Conservation (phyloP, 2,329 filamentous ascomycete genomes). For the Stromatinia cepivora region DNA sequence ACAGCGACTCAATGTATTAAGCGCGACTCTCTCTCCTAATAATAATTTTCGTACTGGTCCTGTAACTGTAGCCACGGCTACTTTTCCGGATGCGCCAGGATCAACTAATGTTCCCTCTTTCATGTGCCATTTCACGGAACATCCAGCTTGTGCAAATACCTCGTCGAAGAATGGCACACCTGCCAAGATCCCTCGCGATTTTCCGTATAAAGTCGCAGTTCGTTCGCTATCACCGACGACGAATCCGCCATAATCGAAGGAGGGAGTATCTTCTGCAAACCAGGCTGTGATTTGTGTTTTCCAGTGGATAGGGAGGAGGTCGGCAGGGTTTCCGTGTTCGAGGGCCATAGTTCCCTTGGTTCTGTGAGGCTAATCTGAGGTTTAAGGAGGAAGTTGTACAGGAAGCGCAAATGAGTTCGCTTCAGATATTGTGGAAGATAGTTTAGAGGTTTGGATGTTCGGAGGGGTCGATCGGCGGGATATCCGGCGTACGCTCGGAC, state of each 20-base stretch:
- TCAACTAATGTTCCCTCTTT: slow-evolving; percentile 71
- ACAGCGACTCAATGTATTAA: slow-evolving; percentile 88
- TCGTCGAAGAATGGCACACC: slow-evolving; percentile 95
- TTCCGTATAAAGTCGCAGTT: slow-evolving; percentile 67
- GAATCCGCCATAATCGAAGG: slow-evolving; percentile 95
- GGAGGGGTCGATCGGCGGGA: not conserved
- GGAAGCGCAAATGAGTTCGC: not conserved
- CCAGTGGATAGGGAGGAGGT: slow-evolving; percentile 83
- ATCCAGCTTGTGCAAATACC: slow-evolving; percentile 85
- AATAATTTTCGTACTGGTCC: slow-evolving; percentile 77
- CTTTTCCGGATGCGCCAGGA: slow-evolving; percentile 53
- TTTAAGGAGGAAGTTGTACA: not conserved
- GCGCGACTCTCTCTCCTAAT: slow-evolving; percentile 87
- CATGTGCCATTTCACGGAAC: slow-evolving; percentile 86
- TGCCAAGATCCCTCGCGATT: slow-evolving; percentile 77
- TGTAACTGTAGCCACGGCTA: slow-evolving; percentile 73
- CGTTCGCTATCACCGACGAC: slow-evolving; percentile 76
- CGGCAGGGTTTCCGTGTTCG: slow-evolving; percentile 57
- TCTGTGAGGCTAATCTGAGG: not conserved
- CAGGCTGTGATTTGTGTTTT: slow-evolving; percentile 77
- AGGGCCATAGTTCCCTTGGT: slow-evolving; percentile 34
- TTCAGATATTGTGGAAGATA: not conserved
- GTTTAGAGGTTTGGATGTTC: not conserved
- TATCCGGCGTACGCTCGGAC: not conserved
- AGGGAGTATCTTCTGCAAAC: slow-evolving; percentile 95